Conservation (phyloP, 345 rosid genomes). For the Ricinus communis region DNA sequence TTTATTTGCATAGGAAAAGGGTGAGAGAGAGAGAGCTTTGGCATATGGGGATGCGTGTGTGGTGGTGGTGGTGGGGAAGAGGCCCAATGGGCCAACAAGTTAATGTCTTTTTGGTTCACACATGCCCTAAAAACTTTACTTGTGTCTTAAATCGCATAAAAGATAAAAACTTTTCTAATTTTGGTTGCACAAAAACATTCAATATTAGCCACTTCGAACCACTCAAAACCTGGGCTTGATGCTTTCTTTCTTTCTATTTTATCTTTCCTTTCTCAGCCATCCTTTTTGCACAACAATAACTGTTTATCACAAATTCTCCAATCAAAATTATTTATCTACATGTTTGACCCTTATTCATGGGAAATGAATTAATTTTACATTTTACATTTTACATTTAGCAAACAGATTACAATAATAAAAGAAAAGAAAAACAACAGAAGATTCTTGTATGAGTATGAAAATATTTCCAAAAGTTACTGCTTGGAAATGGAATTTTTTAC, state of each 20-base stretch:
- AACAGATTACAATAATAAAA: no score
- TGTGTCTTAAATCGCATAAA: not conserved
- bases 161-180: not conserved
- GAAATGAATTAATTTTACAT: no score
- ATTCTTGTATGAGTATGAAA: no score
- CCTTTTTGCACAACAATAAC: not conserved
- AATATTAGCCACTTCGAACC: not conserved
- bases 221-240: not conserved
- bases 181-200: not conserved
- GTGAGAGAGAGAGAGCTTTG: no score
- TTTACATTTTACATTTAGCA: no score
- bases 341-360: no score
- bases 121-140: not conserved
- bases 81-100: slow-evolving; percentile 29
- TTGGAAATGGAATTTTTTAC: no score
- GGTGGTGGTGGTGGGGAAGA: not conserved
- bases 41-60: not conserved
- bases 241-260: not conserved
- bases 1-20: no score
- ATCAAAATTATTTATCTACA: not conserved
- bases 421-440: no score
- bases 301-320: not conserved
- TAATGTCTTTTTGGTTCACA: slow-evolving; percentile 8
- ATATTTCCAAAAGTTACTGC: no score
- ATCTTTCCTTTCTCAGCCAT: no score